These are phyloP conservation scores for Mortierella sp. DNA, from an alignment of 371 early-diverging fungal species.

Conservation along the genomic window DNA sequence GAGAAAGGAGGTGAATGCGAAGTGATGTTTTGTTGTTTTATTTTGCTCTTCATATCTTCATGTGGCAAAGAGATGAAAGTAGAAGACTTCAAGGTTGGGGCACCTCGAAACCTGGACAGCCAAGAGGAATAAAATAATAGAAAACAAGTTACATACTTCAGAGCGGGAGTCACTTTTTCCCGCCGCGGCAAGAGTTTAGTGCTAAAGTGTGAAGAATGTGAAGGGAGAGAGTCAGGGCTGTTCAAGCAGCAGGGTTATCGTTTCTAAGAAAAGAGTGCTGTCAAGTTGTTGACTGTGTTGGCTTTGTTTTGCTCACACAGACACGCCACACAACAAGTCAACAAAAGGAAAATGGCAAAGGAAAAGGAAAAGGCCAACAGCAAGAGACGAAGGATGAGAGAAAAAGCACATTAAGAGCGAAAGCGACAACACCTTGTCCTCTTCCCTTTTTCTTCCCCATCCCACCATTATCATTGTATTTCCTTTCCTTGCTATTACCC, in stretches of 20 bases:
- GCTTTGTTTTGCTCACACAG: constrained; percentile 3
- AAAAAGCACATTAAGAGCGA: neutral
- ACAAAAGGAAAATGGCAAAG: neutral
- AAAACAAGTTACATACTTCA: neutral
- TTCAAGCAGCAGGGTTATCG: neutral
- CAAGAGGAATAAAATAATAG: neutral
- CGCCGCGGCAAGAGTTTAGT: neutral
- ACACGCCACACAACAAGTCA: too few species aligned
- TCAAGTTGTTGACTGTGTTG: too few species aligned
- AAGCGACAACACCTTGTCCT: neutral
- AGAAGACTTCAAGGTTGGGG: neutral
- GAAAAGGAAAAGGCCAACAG: neutral
- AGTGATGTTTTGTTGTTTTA: neutral
- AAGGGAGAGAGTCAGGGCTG: neutral
- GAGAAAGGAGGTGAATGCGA: neutral
- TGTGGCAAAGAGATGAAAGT: neutral
- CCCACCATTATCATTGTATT: too few species aligned
- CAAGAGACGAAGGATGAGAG: neutral
- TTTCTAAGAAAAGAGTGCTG: neutral
- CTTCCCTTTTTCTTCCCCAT: too few species aligned
- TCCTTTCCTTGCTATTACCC: too few species aligned
- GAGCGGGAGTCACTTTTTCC: neutral
- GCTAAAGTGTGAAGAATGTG: neutral
- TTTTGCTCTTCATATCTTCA: neutral
- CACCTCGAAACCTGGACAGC: neutral